Evolutionary conservation across 2,329 filamentous ascomycete genomes (phyloP).

Genomic region (Pseudodiploospora longispora): DNA sequence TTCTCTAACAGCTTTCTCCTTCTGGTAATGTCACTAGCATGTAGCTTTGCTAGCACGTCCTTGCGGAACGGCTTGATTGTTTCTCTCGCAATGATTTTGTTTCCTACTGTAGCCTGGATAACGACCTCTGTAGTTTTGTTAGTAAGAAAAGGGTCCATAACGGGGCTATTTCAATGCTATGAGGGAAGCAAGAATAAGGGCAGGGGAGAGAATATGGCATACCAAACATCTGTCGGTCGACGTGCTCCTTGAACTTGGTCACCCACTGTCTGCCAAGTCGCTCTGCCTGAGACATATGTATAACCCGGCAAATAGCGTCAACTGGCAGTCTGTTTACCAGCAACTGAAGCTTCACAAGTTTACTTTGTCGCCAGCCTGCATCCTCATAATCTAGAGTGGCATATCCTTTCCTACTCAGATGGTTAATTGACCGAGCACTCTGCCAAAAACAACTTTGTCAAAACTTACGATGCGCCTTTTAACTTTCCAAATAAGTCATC

Average conservation of each 20-base stretch:
- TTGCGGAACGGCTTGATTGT: conserved; percentile 96
- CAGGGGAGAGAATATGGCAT: conserved; percentile 7
- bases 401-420: conserved; percentile 62
- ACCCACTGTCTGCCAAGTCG: conserved; percentile 83
- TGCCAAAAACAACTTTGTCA: too few relatives aligned
- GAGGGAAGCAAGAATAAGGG: background rate
- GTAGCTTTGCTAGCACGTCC: conserved; percentile 86
- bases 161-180: background rate
- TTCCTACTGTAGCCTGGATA: conserved; percentile 83
- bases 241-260: conserved; percentile 91
- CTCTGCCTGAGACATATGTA: conserved; percentile 75
- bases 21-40: conserved; percentile 79
- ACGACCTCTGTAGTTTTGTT: conserved; percentile 58
- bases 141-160: conserved; percentile 4
- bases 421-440: too few relatives aligned
- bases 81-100: conserved; percentile 78
- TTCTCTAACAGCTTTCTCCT: conserved; percentile 86
- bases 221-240: conserved; percentile 88
- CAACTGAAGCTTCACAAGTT: conserved; percentile 81
- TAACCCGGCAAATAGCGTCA: conserved; percentile 85
- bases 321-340: conserved; percentile 91
- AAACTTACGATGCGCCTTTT: conserved; percentile 66
- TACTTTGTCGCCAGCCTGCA: conserved; percentile 72
- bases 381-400: conserved; percentile 96
- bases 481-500: conserved; percentile 97